Evolutionary conservation across 306 rosid species (phyloP), one percentile per base, ranked within the genome.

Genomic region (Astragalus glycyphyllos): DNA sequence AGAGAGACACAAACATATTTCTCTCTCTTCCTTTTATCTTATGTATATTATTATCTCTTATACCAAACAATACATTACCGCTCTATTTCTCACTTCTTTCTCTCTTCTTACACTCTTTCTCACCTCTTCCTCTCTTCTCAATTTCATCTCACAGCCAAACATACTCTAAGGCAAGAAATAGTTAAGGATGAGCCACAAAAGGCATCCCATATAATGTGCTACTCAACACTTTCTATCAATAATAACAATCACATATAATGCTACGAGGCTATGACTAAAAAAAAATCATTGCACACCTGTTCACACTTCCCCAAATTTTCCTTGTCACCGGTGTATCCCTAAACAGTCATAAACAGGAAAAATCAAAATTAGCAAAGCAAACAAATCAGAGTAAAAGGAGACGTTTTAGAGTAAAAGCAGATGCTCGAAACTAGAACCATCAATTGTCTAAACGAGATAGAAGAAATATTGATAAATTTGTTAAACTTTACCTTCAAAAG

Each of bases 301-400:
- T 95, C 99, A 63, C 99, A 95, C 86, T 86, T 91, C 35, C 99
- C 99, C 63, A 95, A 77, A 64, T 26, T 80, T 49, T 89, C 97
- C 84, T 71, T 87, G 84, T 95, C 96, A 1, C 99, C 99, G 2
- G 88, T 77, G 82, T 95, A 91, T 41, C 79, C 90, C 99, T 95
- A 69, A 76, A 79, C 32, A 79, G 71, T 65, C 15, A 75, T 56
- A 81, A 73, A 65, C 71, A 48, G 16, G 49, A 74, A 64, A 47
- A 69, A 83, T 72, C 72, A 78, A 76, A 55, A 76, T 78, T 58
- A 35, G 78, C 64, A 46, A 37, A 77, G 62, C 16, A 62, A 57
- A 59, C 68, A 56, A n/a, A 72, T 49, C 66, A 65, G 53, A 47
- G 40, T 51, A 48, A 49, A 35, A 65, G 26, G 34, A 44, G 5